Conservation (phyloP, 176 grass and related monocot genomes). For the Rhynchospora pubera region DNA sequence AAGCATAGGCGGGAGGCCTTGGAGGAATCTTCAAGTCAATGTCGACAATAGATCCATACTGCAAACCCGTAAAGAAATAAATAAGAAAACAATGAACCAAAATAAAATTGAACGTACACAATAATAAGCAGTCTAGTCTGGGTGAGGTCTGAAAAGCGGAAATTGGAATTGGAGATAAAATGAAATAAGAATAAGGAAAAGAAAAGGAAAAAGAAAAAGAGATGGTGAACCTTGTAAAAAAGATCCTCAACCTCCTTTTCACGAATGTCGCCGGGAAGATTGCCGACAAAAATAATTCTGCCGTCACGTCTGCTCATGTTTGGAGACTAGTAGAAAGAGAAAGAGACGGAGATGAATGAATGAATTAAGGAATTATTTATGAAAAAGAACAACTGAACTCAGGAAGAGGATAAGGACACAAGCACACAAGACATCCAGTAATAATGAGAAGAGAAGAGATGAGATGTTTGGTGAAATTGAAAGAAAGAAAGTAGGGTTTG, state of each 20-base stretch:
- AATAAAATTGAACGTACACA: not conserved
- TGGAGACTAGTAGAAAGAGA: no score
- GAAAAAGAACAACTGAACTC: no score
- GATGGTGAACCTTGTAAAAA: constrained; percentile 54
- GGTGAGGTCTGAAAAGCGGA: no score
- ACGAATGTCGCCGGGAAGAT: constrained; percentile 74
- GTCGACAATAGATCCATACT: constrained; percentile 81
- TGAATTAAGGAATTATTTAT: no score
- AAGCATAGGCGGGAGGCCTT: constrained; percentile 87
- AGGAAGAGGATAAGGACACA: no score
- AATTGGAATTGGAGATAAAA: no score
- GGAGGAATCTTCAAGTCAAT: constrained; percentile 96
- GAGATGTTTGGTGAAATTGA: no score
- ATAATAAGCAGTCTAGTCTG: not conserved
- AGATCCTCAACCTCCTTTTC: constrained; percentile 81
- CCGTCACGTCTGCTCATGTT: constrained; percentile 57
- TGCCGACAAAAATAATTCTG: constrained; percentile 75
- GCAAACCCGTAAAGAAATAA: constrained; percentile 28
- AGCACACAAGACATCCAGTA: no score
- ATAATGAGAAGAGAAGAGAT: no score
- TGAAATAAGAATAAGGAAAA: no score
- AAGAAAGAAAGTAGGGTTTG: no score
- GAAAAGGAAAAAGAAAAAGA: not conserved
- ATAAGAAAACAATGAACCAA: not conserved
- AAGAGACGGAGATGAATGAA: no score